A percentile compares a stretch with the other conserved stretches of the same genome.
Conservation (phyloP, 2,329 filamentous ascomycete genomes). For the Zelopaecilomyces penicillatus region DNA sequence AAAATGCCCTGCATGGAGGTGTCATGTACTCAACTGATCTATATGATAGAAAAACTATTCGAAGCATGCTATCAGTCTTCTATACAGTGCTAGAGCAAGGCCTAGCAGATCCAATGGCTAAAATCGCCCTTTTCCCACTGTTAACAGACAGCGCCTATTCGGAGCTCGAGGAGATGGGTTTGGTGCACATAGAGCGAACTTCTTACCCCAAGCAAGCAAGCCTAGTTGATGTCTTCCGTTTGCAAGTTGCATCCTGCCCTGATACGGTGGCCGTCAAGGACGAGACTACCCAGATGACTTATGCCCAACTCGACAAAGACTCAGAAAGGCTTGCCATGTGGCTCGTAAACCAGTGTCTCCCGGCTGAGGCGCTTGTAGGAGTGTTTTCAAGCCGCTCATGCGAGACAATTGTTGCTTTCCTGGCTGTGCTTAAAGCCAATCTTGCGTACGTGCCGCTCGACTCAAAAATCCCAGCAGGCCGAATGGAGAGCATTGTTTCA, state of each 20-base stretch:
- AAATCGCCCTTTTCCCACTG: background rate
- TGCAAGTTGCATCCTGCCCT: slow-evolving; percentile 10
- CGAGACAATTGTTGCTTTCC: slow-evolving; percentile 14
- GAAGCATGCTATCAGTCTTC: slow-evolving; percentile 12
- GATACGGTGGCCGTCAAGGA: slow-evolving; percentile 14
- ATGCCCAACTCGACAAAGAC: slow-evolving; percentile 13
- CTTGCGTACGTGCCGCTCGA: background rate
- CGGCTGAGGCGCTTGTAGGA: slow-evolving; percentile 13
- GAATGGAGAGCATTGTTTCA: background rate
- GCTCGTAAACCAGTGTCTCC: background rate
- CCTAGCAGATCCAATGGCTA: slow-evolving; percentile 3
- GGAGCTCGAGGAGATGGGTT: background rate
- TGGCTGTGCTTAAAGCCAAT: slow-evolving; percentile 15
- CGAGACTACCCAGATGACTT: slow-evolving; percentile 10
- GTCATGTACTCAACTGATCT: slow-evolving; percentile 12
- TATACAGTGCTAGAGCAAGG: slow-evolving; percentile 8
- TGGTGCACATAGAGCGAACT: background rate
- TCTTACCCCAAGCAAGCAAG: slow-evolving; percentile 13
- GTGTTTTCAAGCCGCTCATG: slow-evolving; percentile 15
- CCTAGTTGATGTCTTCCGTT: slow-evolving; percentile 14
- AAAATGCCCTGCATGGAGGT: slow-evolving; percentile 2
- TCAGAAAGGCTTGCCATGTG: slow-evolving; percentile 12
- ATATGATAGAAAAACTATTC: slow-evolving; percentile 11
- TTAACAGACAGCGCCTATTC: background rate
- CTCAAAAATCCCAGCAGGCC: background rate